phyloP scores from a whole-genome alignment of 2,329 filamentous ascomycete species.

The Clarireedia paspali region DNA sequence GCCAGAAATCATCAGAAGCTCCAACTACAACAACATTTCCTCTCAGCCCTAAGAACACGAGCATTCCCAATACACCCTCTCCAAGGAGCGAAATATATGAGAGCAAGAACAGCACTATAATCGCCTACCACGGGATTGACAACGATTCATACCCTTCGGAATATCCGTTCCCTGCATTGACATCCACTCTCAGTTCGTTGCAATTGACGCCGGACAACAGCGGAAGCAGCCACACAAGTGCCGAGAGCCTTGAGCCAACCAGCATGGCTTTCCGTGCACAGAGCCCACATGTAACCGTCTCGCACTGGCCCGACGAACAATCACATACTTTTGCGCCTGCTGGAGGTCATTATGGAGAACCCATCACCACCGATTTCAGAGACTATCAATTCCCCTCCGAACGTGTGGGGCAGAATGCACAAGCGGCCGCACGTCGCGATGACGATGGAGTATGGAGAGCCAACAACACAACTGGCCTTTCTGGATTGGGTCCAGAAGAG shows the following conservation, averaged over 20 bases:
- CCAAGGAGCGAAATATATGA: slow-evolving; percentile 18
- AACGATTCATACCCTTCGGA: slow-evolving; percentile 16
- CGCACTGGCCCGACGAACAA: slow-evolving; percentile 19
- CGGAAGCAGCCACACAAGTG: slow-evolving; percentile 28
- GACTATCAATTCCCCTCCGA: slow-evolving; percentile 12
- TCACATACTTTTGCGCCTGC: slow-evolving; percentile 7
- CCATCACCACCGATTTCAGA: slow-evolving; percentile 1
- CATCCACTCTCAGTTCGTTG: slow-evolving; percentile 13
- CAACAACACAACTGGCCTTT: slow-evolving; percentile 19
- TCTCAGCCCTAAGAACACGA: slow-evolving; percentile 24
- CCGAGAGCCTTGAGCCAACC: slow-evolving; percentile 22
- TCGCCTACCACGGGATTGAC: slow-evolving; percentile 19
- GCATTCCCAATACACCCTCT: slow-evolving; percentile 23
- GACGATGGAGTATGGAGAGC: slow-evolving; percentile 24
- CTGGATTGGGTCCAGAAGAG: slow-evolving; percentile 25
- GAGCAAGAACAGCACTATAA: slow-evolving; percentile 13
- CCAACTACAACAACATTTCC: slow-evolving; percentile 21
- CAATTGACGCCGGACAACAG: slow-evolving; percentile 29
- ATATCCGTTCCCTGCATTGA: slow-evolving; percentile 10
- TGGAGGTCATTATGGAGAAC: slow-evolving; percentile 8
- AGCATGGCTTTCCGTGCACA: slow-evolving; percentile 17
- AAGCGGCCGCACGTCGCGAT: slow-evolving; percentile 14
- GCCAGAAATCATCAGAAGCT: slow-evolving; percentile 13
- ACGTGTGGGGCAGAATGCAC: neutral
- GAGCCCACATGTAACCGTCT: slow-evolving; percentile 21